These are phyloP conservation scores for Trichomonas tenax DNA, from an alignment of 208 protist species.

Conservation along the genomic window DNA sequence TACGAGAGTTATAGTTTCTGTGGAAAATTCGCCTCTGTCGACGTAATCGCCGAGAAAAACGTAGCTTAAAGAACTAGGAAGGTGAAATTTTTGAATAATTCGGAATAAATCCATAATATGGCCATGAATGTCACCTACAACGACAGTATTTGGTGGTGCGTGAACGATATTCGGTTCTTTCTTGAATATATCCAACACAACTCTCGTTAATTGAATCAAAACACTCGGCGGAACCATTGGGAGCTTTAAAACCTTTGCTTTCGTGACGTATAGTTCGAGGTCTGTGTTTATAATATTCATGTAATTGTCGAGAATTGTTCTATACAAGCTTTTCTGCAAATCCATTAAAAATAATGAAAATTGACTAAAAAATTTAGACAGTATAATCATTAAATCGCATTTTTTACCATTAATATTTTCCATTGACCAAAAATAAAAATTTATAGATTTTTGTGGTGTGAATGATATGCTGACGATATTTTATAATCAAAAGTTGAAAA, in stretches of 20 bases:
- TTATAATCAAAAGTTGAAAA: no score
- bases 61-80: background rate
- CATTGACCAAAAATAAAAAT: no score
- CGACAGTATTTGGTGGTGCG: background rate
- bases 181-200: background rate
- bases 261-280: background rate
- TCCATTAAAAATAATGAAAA: no score
- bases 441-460: no score
- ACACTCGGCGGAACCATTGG: background rate
- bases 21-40: background rate
- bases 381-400: no score
- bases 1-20: background rate
- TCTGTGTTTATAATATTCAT: background rate
- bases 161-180: background rate
- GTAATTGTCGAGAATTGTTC: background rate
- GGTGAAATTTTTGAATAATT: background rate
- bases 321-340: background rate
- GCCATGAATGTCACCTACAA: background rate
- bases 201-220: background rate
- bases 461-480: no score
- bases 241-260: background rate
- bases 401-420: no score
- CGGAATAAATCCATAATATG: background rate
- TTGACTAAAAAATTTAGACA: no score
- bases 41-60: slow-evolving; percentile 2